Evolutionary conservation across 306 rosid genomes (phyloP).

Genomic region (Cotoneaster glaucophyllus): DNA sequence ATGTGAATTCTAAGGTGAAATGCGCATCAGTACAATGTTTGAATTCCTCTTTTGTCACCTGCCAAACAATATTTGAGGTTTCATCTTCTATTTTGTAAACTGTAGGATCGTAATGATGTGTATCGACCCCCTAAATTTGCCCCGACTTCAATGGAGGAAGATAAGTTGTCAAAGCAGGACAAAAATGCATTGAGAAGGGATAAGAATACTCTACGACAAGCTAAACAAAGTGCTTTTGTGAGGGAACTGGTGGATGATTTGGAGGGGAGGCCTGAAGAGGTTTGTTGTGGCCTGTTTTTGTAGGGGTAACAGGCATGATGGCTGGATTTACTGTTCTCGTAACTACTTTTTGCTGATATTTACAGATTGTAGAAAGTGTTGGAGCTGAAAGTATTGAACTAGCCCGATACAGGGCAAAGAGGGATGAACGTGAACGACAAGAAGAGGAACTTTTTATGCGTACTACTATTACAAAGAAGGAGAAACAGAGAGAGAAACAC

Average conservation of each 20-base stretch:
- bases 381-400: conserved; percentile 67
- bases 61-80: not conserved
- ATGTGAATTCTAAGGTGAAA: conserved; percentile 39
- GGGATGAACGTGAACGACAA: conserved; percentile 59
- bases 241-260: conserved; percentile 55
- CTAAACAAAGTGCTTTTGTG: conserved; percentile 52
- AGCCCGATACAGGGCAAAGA: conserved; percentile 42
- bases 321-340: conserved; percentile 4
- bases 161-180: conserved; percentile 50
- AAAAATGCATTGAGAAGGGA: conserved; percentile 69
- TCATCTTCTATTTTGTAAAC: conserved; percentile 6
- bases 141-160: conserved; percentile 64
- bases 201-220: conserved; percentile 46
- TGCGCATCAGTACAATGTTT: not conserved
- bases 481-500: conserved; percentile 66
- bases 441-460: conserved; percentile 82
- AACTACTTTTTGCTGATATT: conserved; percentile 22
- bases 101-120: conserved; percentile 43
- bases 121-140: conserved; percentile 62
- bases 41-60: not conserved
- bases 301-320: conserved; percentile 7
- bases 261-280: conserved; percentile 92
- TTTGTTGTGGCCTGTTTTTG: conserved; percentile 17
- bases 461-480: conserved; percentile 65
- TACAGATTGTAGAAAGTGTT: conserved; percentile 54